Base-by-base conservation (phyloP, 2,329 filamentous ascomycete species). In the Orbilia javanica region DNA sequence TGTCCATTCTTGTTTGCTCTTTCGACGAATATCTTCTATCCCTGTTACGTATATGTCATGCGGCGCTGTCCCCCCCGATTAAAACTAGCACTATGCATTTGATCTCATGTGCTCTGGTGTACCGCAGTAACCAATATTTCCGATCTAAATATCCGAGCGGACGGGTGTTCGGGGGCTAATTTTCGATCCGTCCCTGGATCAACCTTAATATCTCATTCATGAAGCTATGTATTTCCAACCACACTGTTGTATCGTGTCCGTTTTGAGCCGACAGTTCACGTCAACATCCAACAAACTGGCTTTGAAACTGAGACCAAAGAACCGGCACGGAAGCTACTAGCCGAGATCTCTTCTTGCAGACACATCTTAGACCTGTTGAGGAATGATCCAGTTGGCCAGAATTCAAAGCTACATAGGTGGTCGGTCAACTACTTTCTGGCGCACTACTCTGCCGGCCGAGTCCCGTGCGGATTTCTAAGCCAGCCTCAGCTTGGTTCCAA, bases 401-500 rank as follows among this genome's bases (percentile, higher is more conserved):
- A 18, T 7, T 15, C 18, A n/a, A 34, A 57, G 25, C 50, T 18
- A 18, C 48, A 60, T 29, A 50, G 29, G 18, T 20, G 22, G 34
- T 46, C 46, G 34, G 27, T 20, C 11, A 3, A 11, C 15, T 27
- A 22, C 11, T 39, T 34, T 74, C n/a, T 63, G 34, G 27, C 29
- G 36, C 7, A 11, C 15, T 27, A 22, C 11, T 39, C 25, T 74
- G 70, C 70, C 70, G 70, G 70, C 70, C 70, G 70, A 46, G 46
- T 62, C 63, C 53, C 63, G 53, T 74, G 70, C 25, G 50, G 70
- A 74, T 74, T 74, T 74, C 70, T 74, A 74, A 74, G 62, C 62
- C 63, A 50, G 39, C 36, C 18, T 29, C n/a, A 63, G 60, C 44
- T 50, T 64, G 20, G 36, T 48, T 31, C 4, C 10, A 20, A 20